Conservation (phyloP, 495 filamentous ascomycete species). For the Trichoderma gamsii region DNA sequence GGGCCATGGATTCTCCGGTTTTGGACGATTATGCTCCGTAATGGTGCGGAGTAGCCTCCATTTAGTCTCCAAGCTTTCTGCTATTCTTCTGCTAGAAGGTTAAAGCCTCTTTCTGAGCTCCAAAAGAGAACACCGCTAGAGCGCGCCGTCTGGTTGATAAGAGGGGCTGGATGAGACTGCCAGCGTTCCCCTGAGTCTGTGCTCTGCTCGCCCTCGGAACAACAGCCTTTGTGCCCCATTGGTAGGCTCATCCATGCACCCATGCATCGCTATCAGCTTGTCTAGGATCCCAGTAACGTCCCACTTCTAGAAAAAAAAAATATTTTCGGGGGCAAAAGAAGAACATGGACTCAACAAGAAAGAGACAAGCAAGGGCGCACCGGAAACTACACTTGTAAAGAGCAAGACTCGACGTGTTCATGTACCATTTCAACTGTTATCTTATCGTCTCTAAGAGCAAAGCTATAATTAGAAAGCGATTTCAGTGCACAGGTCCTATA, state of each 20-base stretch:
- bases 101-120: not conserved
- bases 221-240: not conserved
- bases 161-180: not conserved
- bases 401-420: not conserved
- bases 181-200: not conserved
- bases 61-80: not conserved
- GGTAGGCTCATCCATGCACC: not conserved
- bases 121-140: not conserved
- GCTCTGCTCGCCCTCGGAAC: too few species aligned
- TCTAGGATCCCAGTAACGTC: conserved; percentile 6
- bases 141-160: not conserved
- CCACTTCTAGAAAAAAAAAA: not conserved
- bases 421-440: not conserved
- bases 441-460: too few species aligned
- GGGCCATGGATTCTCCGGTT: not conserved
- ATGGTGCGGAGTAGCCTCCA: not conserved
- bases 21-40: not conserved
- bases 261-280: not conserved
- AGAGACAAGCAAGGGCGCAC: not conserved
- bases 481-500: too few species aligned
- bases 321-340: not conserved
- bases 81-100: not conserved
- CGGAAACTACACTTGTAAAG: not conserved
- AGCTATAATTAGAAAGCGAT: too few species aligned
- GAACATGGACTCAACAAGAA: not conserved